A percentile compares a stretch with the other conserved stretches of the same genome.
Evolutionary conservation across 148 eudicot species (phyloP).

Genomic region (Talinum fruticosum): DNA sequence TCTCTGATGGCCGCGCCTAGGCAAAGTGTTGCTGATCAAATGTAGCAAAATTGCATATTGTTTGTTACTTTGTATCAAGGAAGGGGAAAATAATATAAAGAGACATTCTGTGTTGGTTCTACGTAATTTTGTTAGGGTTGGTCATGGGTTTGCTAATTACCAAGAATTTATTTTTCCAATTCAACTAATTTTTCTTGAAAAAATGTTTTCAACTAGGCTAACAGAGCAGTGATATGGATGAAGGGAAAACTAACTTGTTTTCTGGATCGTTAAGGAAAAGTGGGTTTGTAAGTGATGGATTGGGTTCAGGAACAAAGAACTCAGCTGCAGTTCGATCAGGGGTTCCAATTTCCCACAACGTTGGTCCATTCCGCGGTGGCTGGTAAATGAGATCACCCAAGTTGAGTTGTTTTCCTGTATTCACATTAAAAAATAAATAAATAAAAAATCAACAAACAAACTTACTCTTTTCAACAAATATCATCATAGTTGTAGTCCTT

Average conservation of each 20-base stretch:
- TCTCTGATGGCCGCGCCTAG: neutral
- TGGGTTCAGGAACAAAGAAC: slow-evolving; percentile 70
- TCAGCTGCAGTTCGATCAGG: slow-evolving; percentile 73
- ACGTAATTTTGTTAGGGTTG: too few species aligned
- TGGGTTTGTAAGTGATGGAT: slow-evolving; percentile 43
- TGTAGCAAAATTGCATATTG: neutral
- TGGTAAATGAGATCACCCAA: slow-evolving; percentile 42
- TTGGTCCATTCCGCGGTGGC: slow-evolving; percentile 69
- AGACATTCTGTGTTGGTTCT: too few species aligned
- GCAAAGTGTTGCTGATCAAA: neutral
- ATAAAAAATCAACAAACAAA: too few species aligned
- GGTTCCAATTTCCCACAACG: slow-evolving; percentile 82
- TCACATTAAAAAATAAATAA: neutral
- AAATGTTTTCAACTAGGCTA: too few species aligned
- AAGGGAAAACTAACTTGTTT: slow-evolving; percentile 36
- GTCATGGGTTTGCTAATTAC: too few species aligned
- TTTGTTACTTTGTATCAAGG: too few species aligned
- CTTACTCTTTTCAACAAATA: too few species aligned
- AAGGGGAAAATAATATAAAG: too few species aligned
- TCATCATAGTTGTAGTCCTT: too few species aligned
- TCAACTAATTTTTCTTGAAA: too few species aligned
- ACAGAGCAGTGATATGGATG: too few species aligned
- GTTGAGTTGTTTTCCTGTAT: slow-evolving; percentile 33
- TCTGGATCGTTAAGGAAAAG: slow-evolving; percentile 28
- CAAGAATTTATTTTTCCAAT: too few species aligned